These are phyloP conservation scores for Fusarium buharicum DNA, from an alignment of 2,329 filamentous ascomycete species.

Conservation along the genomic window DNA sequence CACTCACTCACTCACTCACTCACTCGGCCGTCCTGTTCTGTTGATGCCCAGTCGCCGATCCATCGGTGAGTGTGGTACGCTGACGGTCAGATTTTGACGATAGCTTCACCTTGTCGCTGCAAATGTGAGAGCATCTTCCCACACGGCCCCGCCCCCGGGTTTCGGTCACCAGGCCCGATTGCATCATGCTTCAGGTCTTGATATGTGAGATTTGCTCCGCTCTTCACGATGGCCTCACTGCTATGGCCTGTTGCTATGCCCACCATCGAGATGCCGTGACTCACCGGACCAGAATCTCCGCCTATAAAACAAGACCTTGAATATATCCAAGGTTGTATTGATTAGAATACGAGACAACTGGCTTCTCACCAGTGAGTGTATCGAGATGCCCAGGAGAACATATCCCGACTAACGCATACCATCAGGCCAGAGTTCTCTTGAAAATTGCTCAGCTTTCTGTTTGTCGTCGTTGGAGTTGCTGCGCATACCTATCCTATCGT, in stretches of 20 bases:
- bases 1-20: no score
- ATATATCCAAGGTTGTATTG: not conserved
- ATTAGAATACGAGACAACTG: not conserved
- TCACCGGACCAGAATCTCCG: slow-evolving; percentile 18
- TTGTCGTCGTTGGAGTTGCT: not conserved
- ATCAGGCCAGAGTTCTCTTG: not conserved
- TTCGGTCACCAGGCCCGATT: not conserved
- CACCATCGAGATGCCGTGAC: slow-evolving; percentile 8
- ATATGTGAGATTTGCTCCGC: not conserved
- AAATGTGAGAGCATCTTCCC: not conserved
- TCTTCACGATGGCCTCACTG: slow-evolving; percentile 4
- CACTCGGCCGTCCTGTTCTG: not conserved
- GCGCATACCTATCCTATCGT: not conserved
- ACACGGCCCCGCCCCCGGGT: not conserved
- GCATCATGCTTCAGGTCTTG: not conserved
- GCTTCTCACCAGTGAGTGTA: no score
- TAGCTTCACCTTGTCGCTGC: slow-evolving; percentile 8
- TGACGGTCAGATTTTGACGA: slow-evolving; percentile 3
- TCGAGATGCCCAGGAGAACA: no score
- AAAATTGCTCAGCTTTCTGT: not conserved
- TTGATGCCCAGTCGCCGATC: slow-evolving; percentile 13
- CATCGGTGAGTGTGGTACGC: slow-evolving; percentile 1
- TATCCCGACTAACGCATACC: not conserved
- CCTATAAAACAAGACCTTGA: not conserved
- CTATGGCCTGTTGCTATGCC: not conserved